phyloP scores from a whole-genome alignment of 768 basidiomycete species.

The Auricularia sp. region DNA sequence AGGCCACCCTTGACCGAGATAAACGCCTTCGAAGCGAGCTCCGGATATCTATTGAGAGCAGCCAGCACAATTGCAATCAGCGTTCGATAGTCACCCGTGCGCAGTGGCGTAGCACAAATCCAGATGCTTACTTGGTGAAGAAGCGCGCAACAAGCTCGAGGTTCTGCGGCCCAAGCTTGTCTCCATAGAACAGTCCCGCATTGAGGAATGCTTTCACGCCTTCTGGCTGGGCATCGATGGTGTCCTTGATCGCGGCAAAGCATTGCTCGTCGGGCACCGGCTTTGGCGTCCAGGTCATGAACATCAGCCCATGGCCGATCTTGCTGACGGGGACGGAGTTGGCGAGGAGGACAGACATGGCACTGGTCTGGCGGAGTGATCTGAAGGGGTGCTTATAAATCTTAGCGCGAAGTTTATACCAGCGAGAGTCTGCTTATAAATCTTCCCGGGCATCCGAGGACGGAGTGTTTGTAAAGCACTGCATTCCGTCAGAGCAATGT shows the following conservation, averaged over 20 bases:
- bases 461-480: no score
- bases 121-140: conserved; percentile 17
- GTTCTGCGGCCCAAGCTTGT: conserved; percentile 26
- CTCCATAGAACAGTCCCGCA: conserved; percentile 33
- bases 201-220: conserved; percentile 42
- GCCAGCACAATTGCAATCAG: neutral
- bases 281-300: conserved; percentile 29
- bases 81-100: neutral
- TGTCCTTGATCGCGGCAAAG: conserved; percentile 53
- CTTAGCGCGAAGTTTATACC: no score
- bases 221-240: conserved; percentile 30
- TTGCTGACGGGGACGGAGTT: neutral
- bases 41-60: conserved; percentile 25
- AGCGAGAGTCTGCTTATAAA: no score
- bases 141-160: conserved; percentile 40
- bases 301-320: neutral
- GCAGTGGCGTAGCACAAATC: neutral
- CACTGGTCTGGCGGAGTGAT: no score
- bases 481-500: no score
- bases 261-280: conserved; percentile 46
- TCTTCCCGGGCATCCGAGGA: no score
- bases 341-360: no score
- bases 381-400: no score
- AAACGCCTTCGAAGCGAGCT: conserved; percentile 27
- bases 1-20: conserved; percentile 8